Evolutionary conservation across 2,329 filamentous ascomycete species (phyloP), one percentile per base, ranked within the genome.

Genomic region (Gnomoniopsis sp.): DNA sequence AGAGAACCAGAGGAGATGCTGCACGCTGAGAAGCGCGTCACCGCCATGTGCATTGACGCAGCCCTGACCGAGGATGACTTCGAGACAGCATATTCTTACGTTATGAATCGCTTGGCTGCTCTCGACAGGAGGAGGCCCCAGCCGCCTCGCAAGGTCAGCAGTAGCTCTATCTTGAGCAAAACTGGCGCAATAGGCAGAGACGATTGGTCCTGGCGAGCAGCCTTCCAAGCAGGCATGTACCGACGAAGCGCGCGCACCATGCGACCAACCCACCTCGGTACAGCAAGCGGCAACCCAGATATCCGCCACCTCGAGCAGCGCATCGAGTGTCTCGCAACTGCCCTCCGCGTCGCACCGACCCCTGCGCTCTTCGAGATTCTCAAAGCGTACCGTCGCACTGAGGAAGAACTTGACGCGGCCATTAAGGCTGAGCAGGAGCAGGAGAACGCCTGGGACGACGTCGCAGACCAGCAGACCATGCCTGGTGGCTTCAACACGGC

Each of bases 81-180:
- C 62, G 91, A 96, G 69, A 95, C 90, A 0, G 90, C 90, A 12
- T 95, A 93, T 70, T 93, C 89, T 0, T 93, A 90, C 68, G 87
- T 93, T 1, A 83, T 91, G 49, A 91, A 86, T 67, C 84, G 88
- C 22, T 77, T 95, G 0, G 78, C 79, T 8, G 69, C 73, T 10
- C 67, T 72, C 30, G 61, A 49, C 55, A 58, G 55, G n/a, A 57
- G 55, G 46, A 60, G 49, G 55, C 58, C 53, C 47, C 51, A 48
- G n/a, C 53, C 55, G 41, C n/a, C 49, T 22, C 49, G 57, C 62
- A 60, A 64, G 49, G 65, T 68, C 64, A 64, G 69, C 67, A 62
- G 65, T 55, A 59, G 68, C 17, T 59, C 53, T 33, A 10, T 51
- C 7, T 21, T 55, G 19, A 59, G 21, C 30, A 58, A 51, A 22